Evolutionary conservation across 2,329 filamentous ascomycete species (phyloP).

Genomic region (Myriosclerotinia duriaeana): DNA sequence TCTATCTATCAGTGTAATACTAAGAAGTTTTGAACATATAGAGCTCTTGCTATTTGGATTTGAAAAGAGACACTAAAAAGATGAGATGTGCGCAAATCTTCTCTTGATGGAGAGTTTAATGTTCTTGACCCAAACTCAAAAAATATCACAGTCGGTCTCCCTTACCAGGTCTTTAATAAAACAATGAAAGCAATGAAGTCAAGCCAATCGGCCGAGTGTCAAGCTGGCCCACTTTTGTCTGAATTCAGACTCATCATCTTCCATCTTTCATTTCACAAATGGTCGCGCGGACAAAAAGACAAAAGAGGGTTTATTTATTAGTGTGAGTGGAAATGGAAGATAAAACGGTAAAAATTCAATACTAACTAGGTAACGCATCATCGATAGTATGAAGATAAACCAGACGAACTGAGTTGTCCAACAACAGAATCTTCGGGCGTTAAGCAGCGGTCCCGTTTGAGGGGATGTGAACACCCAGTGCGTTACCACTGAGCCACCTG

Average conservation of each 20-base stretch:
- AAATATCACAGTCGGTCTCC: not conserved
- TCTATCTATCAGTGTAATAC: not conserved
- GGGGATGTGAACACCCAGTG: slow-evolving; percentile 9
- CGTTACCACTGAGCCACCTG: slow-evolving; percentile 14
- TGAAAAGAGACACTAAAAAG: not conserved
- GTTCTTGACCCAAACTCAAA: not conserved
- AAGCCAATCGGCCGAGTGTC: not conserved
- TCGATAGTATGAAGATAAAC: not conserved
- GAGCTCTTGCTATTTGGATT: not conserved
- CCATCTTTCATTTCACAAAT: not conserved
- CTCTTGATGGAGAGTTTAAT: not conserved
- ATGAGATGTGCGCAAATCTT: not conserved
- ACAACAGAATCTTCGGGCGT: not conserved
- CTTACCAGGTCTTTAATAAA: not conserved
- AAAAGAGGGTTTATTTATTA: not conserved
- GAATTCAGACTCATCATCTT: not conserved
- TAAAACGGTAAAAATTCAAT: not conserved
- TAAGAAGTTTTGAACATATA: not conserved
- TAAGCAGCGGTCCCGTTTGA: slow-evolving; percentile 10
- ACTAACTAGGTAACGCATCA: not conserved
- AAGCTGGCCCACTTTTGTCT: not conserved
- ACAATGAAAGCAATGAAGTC: not conserved
- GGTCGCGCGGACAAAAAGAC: not conserved
- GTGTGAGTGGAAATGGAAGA: not conserved
- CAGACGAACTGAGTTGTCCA: slow-evolving; percentile 5